Conservation (phyloP, 768 basidiomycete species). For the Agaricus subrufescens region DNA sequence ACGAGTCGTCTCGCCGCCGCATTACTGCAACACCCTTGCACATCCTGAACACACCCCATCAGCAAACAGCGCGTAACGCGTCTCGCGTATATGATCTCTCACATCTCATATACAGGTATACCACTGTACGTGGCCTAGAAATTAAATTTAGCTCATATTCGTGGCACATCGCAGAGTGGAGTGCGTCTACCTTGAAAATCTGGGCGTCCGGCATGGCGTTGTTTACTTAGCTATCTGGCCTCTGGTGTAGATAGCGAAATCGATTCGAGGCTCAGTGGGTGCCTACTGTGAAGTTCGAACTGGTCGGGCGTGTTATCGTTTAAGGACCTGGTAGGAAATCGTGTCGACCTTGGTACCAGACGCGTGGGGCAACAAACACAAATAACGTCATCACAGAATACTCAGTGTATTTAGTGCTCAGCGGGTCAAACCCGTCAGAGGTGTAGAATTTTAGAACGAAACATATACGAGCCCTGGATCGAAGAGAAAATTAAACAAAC, state of each 20-base stretch:
- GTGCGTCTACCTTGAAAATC: conserved; percentile 73
- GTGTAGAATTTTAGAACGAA: no score
- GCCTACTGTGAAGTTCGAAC: background rate
- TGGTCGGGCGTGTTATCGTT: conserved; percentile 14
- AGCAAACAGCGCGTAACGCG: conserved; percentile 28
- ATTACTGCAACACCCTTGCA: conserved; percentile 96
- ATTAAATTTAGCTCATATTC: conserved; percentile 19
- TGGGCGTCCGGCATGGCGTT: conserved; percentile 70
- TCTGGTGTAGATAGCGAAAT: background rate
- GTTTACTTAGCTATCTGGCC: background rate
- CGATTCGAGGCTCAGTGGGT: background rate
- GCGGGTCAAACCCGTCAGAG: no score
- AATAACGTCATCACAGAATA: conserved; percentile 14
- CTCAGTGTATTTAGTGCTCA: no score
- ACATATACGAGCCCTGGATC: no score
- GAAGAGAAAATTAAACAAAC: no score
- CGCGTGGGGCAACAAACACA: conserved; percentile 39
- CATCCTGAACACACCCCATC: conserved; percentile 49
- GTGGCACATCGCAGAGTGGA: conserved; percentile 12
- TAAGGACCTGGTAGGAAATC: conserved; percentile 19
- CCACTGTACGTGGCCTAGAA: conserved; percentile 87
- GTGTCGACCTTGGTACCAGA: conserved; percentile 21
- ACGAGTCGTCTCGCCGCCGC: conserved; percentile 92
- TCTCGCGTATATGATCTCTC: conserved; percentile 34
- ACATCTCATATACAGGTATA: conserved; percentile 92